Evolutionary conservation across 257 asterid species (phyloP).

Genomic region (Catharanthus roseus): DNA sequence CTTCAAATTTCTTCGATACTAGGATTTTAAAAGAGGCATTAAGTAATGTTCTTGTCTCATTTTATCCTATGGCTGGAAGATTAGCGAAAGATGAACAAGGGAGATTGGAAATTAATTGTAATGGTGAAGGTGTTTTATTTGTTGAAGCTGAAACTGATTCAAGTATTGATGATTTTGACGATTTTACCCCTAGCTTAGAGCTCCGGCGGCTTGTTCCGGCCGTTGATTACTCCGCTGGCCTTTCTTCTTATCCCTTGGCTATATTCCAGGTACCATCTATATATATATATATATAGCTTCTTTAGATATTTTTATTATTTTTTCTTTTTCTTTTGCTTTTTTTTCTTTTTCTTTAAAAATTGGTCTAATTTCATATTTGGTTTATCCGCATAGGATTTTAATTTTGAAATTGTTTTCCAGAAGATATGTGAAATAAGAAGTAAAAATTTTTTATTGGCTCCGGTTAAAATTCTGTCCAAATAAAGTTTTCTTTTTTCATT

Average conservation of each 20-base stretch:
- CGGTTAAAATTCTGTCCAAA: too few relatives aligned
- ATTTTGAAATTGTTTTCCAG: too few relatives aligned
- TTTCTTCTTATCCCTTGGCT: conserved; percentile 31
- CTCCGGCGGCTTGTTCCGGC: conserved; percentile 26
- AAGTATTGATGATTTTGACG: conserved; percentile 33
- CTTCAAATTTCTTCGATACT: conserved; percentile 30
- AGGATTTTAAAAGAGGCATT: conserved; percentile 30
- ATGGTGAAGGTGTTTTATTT: conserved; percentile 34
- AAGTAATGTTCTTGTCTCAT: conserved; percentile 32
- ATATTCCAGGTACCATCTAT: conserved; percentile 47
- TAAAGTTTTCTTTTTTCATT: too few relatives aligned
- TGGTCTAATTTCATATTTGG: too few relatives aligned
- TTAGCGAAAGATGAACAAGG: conserved; percentile 28
- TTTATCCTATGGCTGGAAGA: conserved; percentile 47
- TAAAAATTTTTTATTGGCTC: too few relatives aligned
- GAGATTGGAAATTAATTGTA: conserved; percentile 39
- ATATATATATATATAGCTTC: not conserved
- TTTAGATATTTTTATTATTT: not conserved
- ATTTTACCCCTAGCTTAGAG: conserved; percentile 31
- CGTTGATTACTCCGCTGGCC: conserved; percentile 26
- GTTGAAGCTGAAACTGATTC: conserved; percentile 42
- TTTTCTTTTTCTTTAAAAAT: too few relatives aligned
- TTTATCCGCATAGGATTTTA: too few relatives aligned
- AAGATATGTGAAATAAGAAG: too few relatives aligned
- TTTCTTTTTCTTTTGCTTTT: not conserved